Base-by-base conservation (phyloP, 2,329 filamentous ascomycete species). In the Mycosphaerella arachidis region DNA sequence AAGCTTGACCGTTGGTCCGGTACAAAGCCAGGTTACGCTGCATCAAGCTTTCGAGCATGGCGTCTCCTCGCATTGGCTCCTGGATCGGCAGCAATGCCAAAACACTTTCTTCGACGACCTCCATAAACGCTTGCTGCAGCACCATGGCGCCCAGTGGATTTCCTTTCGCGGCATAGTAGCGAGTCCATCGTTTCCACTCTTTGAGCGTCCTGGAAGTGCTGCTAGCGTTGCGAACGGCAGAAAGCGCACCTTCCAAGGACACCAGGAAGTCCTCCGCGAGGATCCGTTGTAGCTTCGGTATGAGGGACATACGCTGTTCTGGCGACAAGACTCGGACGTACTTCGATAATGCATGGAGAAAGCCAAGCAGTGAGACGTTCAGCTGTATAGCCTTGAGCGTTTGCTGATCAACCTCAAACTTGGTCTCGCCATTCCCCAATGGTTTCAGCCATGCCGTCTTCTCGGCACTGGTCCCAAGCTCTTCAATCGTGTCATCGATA, bases 121-220 rank as follows among this genome's bases (percentile, higher is more conserved):
- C 87, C 82, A 95, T 91, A 72, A 96, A 95, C 64, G 88, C 92
- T 70, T 91, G 86, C 73, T 96, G 92, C 24, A 99, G 77, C 6
- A 97, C 82, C 88, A 97, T 94, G 12, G 92, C 91, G 9, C 94
- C 92, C 48, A 99, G 78, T 0, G 95, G 93, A 20, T 91, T 85
- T 9, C 90, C 90, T 60, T 85, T 82, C 16, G 86, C 84, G 30
- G 90, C 86, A 76, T 97, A 99, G 62, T 92, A 89, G 48, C 88
- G 89, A 58, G 91, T 78, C 74, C 91, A 91, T 64, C 88, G 86
- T 76, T 90, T 95, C 94, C 94, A 99, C 66, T 96, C 90, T 69
- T 86, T 89, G 20, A 90, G 79, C 30, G 83, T 78, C 52, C 82
- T 81, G 63, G 90, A 86, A 27, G 85, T 78, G 30, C 82, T 82